Base-by-base conservation (phyloP, 805 yeast species). In the Cyberlindnera maclurae region DNA sequence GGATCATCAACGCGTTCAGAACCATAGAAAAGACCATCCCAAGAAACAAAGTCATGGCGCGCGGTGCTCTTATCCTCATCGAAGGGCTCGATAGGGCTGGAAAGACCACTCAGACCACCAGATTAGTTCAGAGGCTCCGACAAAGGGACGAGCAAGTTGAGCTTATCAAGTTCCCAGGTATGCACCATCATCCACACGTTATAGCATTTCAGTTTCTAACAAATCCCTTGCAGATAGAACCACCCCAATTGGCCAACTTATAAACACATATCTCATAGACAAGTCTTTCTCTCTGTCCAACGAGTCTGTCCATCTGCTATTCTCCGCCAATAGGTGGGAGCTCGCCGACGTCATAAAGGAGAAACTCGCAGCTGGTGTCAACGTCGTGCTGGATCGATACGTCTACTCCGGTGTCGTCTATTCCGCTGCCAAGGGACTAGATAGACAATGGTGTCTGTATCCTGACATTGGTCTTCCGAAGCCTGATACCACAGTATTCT, bases 21-120 rank as follows among this genome's bases (percentile, higher is more conserved):
- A 5, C 24, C 24, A 20, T 6, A 20, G 8, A 6, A 20, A 20
- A 20, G 24, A 8, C n/a, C n/a, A n/a, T n/a, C n/a, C n/a, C n/a
- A n/a, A n/a, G n/a, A n/a, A n/a, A n/a, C n/a, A n/a, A n/a, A n/a
- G n/a, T 5, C 24, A 20, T 20, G 24, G 24, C 24, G 8, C 44
- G 96, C 45, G 97, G 97, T 3, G 69, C 73, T 33, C 64, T 93
- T 29, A 80, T 93, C 16, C 72, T 87, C 1, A 69, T 93, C 3
- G 99, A 93, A 60, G 99, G 99, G 0, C 73, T 93, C 1, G 99
- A 93, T 54, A 65, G 99, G 36, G 82, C 97, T 0, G 99, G 99
- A 0, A 93, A 93, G 54, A 76, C 96, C 3, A 88, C 97, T 0
- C 98, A 93, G 56, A 71, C 82, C 6, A 54, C 59, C 3, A 47